A percentile compares a stretch with the other conserved stretches of the same genome.
Conservation (phyloP, 139 green algal species). For the Tetratostichococcus sp. region DNA sequence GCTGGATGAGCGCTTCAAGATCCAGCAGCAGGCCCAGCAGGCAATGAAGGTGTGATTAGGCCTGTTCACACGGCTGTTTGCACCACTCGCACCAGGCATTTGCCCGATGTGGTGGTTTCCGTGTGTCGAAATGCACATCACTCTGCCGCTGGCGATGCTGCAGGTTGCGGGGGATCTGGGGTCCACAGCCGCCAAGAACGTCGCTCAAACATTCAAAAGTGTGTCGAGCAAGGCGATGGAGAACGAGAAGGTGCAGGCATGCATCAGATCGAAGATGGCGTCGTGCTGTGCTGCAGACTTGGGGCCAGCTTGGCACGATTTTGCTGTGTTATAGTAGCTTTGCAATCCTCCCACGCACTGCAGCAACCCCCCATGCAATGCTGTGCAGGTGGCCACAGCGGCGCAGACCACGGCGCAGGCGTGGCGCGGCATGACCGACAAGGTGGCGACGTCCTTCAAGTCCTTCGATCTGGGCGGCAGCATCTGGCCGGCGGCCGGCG, state of each 20-base stretch:
- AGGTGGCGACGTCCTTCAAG: neutral
- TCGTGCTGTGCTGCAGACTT: neutral
- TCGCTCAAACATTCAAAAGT: slow-evolving; percentile 2
- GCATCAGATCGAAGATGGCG: no score
- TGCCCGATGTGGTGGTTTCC: no score
- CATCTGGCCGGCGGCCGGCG: neutral
- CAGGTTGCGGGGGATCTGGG: neutral
- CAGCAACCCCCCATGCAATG: no score
- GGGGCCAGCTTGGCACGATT: no score
- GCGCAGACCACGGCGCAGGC: neutral
- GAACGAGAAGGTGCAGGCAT: slow-evolving; percentile 14
- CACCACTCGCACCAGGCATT: no score
- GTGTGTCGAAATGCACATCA: no score
- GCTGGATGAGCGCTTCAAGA: neutral
- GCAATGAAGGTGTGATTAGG: neutral
- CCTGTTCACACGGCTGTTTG: no score
- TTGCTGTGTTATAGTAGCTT: no score
- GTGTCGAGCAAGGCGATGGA: slow-evolving; percentile 13
- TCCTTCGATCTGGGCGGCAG: neutral
- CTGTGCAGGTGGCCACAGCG: neutral
- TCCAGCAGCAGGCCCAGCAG: neutral
- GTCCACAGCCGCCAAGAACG: neutral
- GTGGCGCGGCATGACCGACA: neutral
- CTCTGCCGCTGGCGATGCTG: no score
- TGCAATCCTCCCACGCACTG: no score